Evolutionary conservation across 2,329 filamentous ascomycete genomes (phyloP).

Genomic region (Neodidymelliopsis sp.): DNA sequence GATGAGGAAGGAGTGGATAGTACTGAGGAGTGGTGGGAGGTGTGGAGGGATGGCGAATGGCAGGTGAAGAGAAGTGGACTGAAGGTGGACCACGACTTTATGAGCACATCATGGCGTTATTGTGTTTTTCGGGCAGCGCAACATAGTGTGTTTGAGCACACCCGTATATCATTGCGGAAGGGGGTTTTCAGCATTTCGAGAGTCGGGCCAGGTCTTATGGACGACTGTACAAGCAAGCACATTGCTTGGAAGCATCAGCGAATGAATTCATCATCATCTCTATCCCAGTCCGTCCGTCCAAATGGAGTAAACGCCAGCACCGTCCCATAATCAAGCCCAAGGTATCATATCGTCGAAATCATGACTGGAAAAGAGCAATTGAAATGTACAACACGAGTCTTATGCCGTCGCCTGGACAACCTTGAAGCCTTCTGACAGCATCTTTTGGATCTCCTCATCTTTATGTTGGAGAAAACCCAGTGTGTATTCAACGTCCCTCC

Average conservation of each 20-base stretch:
- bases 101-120: slow-evolving; percentile 15
- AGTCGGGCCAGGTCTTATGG: background rate
- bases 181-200: background rate
- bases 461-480: slow-evolving; percentile 89
- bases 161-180: slow-evolving; percentile 2
- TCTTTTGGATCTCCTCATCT: slow-evolving; percentile 85
- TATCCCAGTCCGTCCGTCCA: background rate
- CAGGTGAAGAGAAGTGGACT: background rate
- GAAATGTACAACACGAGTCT: background rate
- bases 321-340: slow-evolving; percentile 9
- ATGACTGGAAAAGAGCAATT: slow-evolving; percentile 6
- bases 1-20: too few species aligned
- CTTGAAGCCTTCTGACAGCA: slow-evolving; percentile 76
- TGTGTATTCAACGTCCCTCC: slow-evolving; percentile 96
- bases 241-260: background rate
- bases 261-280: background rate
- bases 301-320: slow-evolving; percentile 1
- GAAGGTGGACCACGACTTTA: background rate
- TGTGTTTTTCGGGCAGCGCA: background rate
- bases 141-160: slow-evolving; percentile 1
- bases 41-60: background rate
- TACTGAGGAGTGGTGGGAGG: background rate
- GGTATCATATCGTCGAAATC: slow-evolving; percentile 20
- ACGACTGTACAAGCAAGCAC: background rate
- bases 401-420: slow-evolving; percentile 55